Evolutionary conservation across 306 rosid genomes (phyloP), one percentile per base, ranked within the genome.

Genomic region (Pterocarpus macrocarpus): DNA sequence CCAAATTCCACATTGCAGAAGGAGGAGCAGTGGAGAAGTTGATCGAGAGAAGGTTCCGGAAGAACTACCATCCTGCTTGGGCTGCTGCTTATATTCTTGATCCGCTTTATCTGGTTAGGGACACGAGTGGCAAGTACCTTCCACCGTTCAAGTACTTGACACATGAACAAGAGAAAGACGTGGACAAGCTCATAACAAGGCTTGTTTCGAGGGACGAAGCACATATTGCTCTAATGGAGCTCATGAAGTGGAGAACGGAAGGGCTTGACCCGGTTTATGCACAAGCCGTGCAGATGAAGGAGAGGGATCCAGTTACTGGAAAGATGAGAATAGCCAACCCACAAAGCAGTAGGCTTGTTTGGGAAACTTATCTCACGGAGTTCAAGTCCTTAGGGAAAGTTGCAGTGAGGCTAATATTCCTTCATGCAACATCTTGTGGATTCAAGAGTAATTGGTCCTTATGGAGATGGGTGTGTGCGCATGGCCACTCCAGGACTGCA

Each of bases 51-150:
- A 33, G 95, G 76, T 91, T 91, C 77, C 87, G 78, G 73, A 91
- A 91, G 69, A 87, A 87, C 64, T 91, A 91, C 61, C 95, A 91
- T 79, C 95, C 95, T 28, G 95, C 92, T 45, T 91, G 92, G 92
- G 91, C 95, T 32, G 92, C 92, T 9, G 88, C 95, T 0, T 87
- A 84, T 66, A 87, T 91, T 61, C 92, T 91, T 1, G 95, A 91
- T 53, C 95, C 95, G 0, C 87, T 89, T 50, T 89, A 91, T 49
- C 64, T 91, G 30, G 63, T 89, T 7, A 87, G 86, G 53, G 95
- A 89, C 79, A 80, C 89, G 0, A 89, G 92, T 28, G 95, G 95
- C 8, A 91, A 87, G 84, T 91, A 89, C 70, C 88, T 91, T 28
- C 95, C 95, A 2, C 95, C 92, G 0, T 91, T 91, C 61, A 91